phyloP scores from a whole-genome alignment of 2,329 filamentous ascomycete genomes.

The Penicillium rolfsii region DNA sequence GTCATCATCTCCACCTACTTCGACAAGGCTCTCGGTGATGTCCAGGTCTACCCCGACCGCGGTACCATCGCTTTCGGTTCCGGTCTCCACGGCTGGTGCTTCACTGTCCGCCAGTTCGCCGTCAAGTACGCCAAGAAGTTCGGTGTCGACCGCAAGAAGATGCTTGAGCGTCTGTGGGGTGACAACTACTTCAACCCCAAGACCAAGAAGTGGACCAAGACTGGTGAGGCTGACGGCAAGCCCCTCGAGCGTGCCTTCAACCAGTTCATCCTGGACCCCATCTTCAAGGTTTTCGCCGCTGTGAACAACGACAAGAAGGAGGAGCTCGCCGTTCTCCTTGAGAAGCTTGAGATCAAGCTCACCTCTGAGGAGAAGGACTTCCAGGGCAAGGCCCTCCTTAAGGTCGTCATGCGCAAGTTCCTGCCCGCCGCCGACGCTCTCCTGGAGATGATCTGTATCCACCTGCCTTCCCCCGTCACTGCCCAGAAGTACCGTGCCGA shows the following conservation, averaged over 20 bases:
- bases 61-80: slow-evolving; percentile 99
- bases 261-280: slow-evolving; percentile 99
- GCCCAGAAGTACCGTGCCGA: slow-evolving; percentile 98
- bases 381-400: slow-evolving; percentile 97
- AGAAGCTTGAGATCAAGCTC: slow-evolving; percentile 97
- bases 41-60: slow-evolving; percentile 97
- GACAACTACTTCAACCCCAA: slow-evolving; percentile 99
- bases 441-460: slow-evolving; percentile 99
- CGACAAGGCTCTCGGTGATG: slow-evolving; percentile 94
- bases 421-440: slow-evolving; percentile 96
- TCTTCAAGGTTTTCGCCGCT: slow-evolving; percentile 96
- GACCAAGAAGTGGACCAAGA: slow-evolving; percentile 99
- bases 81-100: slow-evolving; percentile 99
- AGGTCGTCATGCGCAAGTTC: slow-evolving; percentile 98
- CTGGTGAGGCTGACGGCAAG: slow-evolving; percentile 80
- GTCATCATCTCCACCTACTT: slow-evolving; percentile 99
- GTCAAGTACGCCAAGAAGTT: slow-evolving; percentile 98
- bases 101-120: slow-evolving; percentile 98
- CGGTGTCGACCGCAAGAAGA: slow-evolving; percentile 99
- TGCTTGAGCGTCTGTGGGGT: slow-evolving; percentile 99
- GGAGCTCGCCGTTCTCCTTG: slow-evolving; percentile 77
- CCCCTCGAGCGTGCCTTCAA: slow-evolving; percentile 97
- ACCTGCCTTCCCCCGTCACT: slow-evolving; percentile 92
- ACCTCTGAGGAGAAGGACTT: slow-evolving; percentile 81
- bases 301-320: slow-evolving; percentile 99